phyloP scores from a whole-genome alignment of 2,329 filamentous ascomycete genomes.

The Curvularia sp. region DNA sequence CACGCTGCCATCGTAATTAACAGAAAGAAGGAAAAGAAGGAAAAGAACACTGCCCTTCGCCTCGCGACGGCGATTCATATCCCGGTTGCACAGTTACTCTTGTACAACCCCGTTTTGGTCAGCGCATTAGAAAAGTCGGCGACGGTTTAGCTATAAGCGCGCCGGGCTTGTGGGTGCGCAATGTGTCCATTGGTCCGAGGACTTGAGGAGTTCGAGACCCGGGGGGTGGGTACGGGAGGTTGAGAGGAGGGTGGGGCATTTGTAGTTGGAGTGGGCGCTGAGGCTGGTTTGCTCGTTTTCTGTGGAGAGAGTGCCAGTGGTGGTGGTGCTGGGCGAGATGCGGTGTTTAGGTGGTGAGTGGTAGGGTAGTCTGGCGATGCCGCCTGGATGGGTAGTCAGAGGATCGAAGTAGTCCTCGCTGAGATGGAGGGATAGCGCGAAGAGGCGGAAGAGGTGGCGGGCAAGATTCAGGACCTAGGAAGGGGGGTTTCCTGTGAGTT shows the following conservation, averaged over 20 bases:
- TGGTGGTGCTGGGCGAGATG: slow-evolving; percentile 8
- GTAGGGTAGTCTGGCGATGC: slow-evolving; percentile 52
- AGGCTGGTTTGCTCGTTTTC: slow-evolving; percentile 46
- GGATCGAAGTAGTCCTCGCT: slow-evolving; percentile 51
- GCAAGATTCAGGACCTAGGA: slow-evolving; percentile 47
- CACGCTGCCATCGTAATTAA: slow-evolving; percentile 52
- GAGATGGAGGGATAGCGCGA: slow-evolving; percentile 51
- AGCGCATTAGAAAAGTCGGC: slow-evolving; percentile 60
- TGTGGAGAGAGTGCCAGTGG: not conserved
- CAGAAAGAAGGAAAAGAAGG: no score
- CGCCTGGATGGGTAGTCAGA: slow-evolving; percentile 53
- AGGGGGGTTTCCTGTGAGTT: not conserved
- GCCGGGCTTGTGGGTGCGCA: slow-evolving; percentile 50
- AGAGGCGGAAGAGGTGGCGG: slow-evolving; percentile 53
- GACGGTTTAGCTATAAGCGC: slow-evolving; percentile 62
- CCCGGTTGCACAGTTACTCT: slow-evolving; percentile 61
- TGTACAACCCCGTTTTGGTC: slow-evolving; percentile 60
- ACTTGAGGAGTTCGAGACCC: slow-evolving; percentile 47
- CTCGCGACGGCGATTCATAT: slow-evolving; percentile 51
- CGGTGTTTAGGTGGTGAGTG: slow-evolving; percentile 46
- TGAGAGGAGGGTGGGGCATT: slow-evolving; percentile 47
- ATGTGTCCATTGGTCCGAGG: slow-evolving; percentile 41
- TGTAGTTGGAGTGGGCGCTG: slow-evolving; percentile 50
- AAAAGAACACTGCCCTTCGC: slow-evolving; percentile 58
- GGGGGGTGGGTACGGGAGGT: slow-evolving; percentile 37